Evolutionary conservation across 768 basidiomycete genomes (phyloP), one percentile per base, ranked within the genome.

Genomic region (Tricholoma furcatifolium): DNA sequence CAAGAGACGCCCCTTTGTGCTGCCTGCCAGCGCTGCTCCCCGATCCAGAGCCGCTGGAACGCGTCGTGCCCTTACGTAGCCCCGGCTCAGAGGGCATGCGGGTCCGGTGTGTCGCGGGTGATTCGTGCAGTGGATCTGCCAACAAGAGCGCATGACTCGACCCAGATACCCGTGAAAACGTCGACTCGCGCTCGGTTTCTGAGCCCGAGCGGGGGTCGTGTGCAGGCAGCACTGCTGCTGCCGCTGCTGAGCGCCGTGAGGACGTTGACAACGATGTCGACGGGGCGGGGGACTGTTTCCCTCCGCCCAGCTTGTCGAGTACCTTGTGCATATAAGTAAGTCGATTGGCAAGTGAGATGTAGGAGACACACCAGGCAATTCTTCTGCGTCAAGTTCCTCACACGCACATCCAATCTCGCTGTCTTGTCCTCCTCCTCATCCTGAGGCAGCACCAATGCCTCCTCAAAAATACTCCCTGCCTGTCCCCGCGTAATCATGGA

Each of bases 181-280:
- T 64, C 35, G 75, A 78, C 67, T 91, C 88, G 40, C 87, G 82
- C 66, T 92, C 91, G 0, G 90, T 92, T 66, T 91, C 91, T 2
- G 88, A 91, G 30, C 90, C 90, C 6, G 89, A 91, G 49, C 77
- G 76, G 58, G 44, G 71, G 23, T 58, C 57, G 42, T 51, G 38
- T 2, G 53, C 70, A 70, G 49, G 74, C 48, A 17, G 56, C 57
- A 21, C 72, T 60, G 61, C 70, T n/a, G n/a, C n/a, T n/a, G n/a
- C n/a, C n/a, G n/a, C n/a, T 57, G 72, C 55, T 62, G 73, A 57
- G 56, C 60, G 51, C 38, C 72, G 57, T 49, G 64, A 57, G 55
- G 63, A 53, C 43, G 70, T 2, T 2, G 47, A 39, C 7, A 83
- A 80, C 5, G 84, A 82, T 2, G 85, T 82, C 84, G 78, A 50